Base-by-base conservation (phyloP, 768 basidiomycete genomes). In the Pleurotus tuber-regium region DNA sequence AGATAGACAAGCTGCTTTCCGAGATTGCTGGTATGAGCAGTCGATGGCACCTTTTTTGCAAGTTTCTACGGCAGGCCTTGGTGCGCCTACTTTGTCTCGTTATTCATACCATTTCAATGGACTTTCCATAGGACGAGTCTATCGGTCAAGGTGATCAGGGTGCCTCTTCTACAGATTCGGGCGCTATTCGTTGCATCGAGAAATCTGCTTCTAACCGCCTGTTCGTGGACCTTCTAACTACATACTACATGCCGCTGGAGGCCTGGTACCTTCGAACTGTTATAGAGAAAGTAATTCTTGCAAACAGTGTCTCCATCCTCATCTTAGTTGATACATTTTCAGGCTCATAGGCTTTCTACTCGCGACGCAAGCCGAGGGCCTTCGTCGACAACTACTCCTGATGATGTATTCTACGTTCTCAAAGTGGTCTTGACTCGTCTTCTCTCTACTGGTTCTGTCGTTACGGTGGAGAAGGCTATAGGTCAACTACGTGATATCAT, bases 361-460 rank as follows among this genome's bases (percentile, higher is more conserved):
- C 76, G 82, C 2, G 93, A 98, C 61, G 63, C 76, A 5, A 77
- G 84, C 1, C 79, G 86, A 51, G 70, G 60, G 33, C 91, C 79
- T 44, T 72, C 78, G 9, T 80, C 75, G 1, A 89, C 87, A 0
- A 92, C 90, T 0, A 84, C 83, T 0, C 91, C 92, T 0, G 97
- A 99, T 65, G 97, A 98, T 59, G 89, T 87, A 1, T 99, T 98
- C 70, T 99, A 97, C 69, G 87, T 99, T 52, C 74, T 98, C 53
- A 98, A 97, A 66, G 76, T 84, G 5, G 86, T 95, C 2, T 74
- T 94, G 4, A 74, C 81, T 16, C 82, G 97, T 9, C 69, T 93
- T 26, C 63, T 97, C 14, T 87, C 89, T 0, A 87, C 89, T 0
- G 92, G 92, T 0, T 87, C 87, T 2, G 56, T 83, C 3, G 62